Conservation (phyloP, 441 rosid species). For the Francoa sonchifolia region DNA sequence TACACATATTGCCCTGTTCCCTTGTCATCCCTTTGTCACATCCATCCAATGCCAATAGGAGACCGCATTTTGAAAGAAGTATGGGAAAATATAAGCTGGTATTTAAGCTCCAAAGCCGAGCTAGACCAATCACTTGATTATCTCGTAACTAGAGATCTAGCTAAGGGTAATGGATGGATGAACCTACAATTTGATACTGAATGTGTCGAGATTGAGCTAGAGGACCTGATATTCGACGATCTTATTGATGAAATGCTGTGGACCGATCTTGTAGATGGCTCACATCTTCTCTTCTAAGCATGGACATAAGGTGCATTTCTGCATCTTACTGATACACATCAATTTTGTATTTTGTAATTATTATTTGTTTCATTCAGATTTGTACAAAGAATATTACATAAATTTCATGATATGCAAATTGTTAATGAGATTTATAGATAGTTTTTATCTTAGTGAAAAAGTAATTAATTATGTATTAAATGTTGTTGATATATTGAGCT, state of each 20-base stretch:
- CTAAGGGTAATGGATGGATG: conserved; percentile 61
- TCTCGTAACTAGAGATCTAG: conserved; percentile 35
- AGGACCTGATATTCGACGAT: conserved; percentile 55
- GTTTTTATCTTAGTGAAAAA: background rate
- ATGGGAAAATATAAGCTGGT: conserved; percentile 51
- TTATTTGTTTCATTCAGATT: background rate
- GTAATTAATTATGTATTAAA: background rate
- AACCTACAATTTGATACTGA: conserved; percentile 62
- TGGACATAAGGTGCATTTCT: background rate
- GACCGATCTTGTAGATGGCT: too few species aligned
- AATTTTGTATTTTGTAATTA: background rate
- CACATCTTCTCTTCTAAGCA: too few species aligned
- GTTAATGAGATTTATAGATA: too few species aligned
- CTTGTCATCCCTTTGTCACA: conserved; percentile 33
- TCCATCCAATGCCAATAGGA: conserved; percentile 51
- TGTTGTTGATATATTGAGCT: too few species aligned
- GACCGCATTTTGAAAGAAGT: conserved; percentile 51
- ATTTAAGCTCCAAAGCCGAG: conserved; percentile 27
- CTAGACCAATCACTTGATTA: conserved; percentile 30
- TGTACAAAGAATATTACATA: too few species aligned
- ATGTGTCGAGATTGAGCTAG: conserved; percentile 62
- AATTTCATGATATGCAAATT: too few species aligned
- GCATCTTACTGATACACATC: background rate
- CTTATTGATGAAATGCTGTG: conserved; percentile 48
- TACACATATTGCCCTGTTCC: conserved; percentile 41